phyloP scores from a whole-genome alignment of 495 filamentous ascomycete species.

The Amphirosellinia nigrospora region DNA sequence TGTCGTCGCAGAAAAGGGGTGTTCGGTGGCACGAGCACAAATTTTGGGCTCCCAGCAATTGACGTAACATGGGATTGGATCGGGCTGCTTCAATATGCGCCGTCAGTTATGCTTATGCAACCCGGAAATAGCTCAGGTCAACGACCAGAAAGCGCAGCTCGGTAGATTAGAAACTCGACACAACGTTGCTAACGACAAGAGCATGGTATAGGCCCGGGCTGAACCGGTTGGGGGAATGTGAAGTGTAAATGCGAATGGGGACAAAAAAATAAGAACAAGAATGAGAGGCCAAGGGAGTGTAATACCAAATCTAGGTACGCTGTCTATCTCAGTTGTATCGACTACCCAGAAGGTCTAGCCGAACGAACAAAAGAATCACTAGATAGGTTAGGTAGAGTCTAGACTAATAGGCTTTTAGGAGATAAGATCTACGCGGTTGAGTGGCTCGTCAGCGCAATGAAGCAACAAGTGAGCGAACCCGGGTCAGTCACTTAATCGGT shows the following conservation, averaged over 20 bases:
- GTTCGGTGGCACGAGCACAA: conserved; percentile 7
- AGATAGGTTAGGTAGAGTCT: neutral
- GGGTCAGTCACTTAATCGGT: neutral
- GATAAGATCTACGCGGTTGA: conserved; percentile 7
- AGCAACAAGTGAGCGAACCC: conserved; percentile 5
- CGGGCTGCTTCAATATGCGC: conserved; percentile 9
- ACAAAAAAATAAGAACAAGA: conserved; percentile 14
- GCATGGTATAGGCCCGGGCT: conserved; percentile 12
- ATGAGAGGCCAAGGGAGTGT: neutral
- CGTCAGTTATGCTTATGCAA: conserved; percentile 19
- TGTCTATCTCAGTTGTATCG: neutral
- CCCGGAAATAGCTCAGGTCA: neutral
- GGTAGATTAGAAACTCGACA: neutral
- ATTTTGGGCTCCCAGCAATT: conserved; percentile 20
- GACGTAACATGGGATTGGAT: conserved; percentile 19
- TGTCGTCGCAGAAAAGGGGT: conserved; percentile 17
- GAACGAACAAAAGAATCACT: neutral
- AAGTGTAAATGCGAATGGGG: conserved; percentile 1
- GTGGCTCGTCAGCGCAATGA: conserved; percentile 3
- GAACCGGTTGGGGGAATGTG: conserved; percentile 16
- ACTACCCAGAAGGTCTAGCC: neutral
- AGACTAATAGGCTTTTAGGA: conserved; percentile 3
- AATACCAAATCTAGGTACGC: neutral
- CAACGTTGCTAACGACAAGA: neutral
- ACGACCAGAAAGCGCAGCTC: neutral